A percentile compares a stretch with the other conserved stretches of the same genome.
Evolutionary conservation across 352 stramenopile species (phyloP).

Genomic region (Phytophthora fragariae): DNA sequence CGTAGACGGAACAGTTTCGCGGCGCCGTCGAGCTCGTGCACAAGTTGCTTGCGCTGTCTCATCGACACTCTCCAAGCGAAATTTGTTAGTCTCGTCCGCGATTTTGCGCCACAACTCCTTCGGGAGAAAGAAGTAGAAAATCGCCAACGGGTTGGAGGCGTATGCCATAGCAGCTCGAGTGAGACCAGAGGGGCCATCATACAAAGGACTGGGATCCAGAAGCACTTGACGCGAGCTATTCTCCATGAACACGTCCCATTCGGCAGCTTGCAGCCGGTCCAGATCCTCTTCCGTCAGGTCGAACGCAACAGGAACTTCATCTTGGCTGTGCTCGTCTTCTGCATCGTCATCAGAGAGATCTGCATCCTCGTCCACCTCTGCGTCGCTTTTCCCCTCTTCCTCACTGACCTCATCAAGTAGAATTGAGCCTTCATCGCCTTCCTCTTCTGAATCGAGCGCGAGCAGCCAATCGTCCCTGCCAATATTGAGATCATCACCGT

Average conservation of each 20-base stretch:
- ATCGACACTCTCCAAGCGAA: not conserved
- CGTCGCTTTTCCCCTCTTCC: too few species aligned
- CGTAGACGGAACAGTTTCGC: not conserved
- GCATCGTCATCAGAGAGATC: too few species aligned
- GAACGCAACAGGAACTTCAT: conserved; percentile 1
- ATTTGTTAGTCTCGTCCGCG: conserved; percentile 3
- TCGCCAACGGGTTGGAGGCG: not conserved
- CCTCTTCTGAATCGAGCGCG: too few species aligned
- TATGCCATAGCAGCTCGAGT: conserved; percentile 2
- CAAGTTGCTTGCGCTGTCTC: not conserved
- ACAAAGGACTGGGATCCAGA: not conserved
- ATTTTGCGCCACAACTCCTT: conserved; percentile 9
- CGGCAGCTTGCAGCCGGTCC: not conserved
- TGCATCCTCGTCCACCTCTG: not conserved
- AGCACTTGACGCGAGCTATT: not conserved
- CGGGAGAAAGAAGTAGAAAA: conserved; percentile 2
- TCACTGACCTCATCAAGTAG: too few species aligned
- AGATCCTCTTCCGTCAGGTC: not conserved
- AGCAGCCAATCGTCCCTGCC: not conserved
- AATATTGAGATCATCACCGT: not conserved
- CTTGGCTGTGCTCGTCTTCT: not conserved
- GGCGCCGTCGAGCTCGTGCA: not conserved
- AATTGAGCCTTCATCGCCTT: not conserved
- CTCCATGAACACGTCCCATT: not conserved
- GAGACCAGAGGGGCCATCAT: not conserved